Conservation (phyloP, 352 stramenopile genomes). For the Aphanomyces stellatus region DNA sequence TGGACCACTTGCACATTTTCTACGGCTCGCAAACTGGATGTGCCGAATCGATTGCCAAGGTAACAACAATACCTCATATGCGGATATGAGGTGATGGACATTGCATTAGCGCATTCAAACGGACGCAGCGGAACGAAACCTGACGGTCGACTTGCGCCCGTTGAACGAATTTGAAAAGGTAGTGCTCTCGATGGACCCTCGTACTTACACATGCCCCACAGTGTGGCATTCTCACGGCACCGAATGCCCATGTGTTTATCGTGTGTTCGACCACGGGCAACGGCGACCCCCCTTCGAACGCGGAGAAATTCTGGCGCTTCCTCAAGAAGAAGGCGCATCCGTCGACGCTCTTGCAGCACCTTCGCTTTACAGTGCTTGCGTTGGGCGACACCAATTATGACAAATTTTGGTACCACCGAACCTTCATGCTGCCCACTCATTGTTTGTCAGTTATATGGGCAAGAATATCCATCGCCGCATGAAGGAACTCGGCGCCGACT, state of each 20-base stretch:
- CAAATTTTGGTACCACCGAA: conserved; percentile 80
- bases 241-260: conserved; percentile 61
- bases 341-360: conserved; percentile 58
- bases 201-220: conserved; percentile 5
- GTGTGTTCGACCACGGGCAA: conserved; percentile 94
- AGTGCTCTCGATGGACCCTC: not conserved
- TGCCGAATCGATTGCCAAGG: conserved; percentile 77
- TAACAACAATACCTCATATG: conserved; percentile 19
- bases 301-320: conserved; percentile 87
- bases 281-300: conserved; percentile 92
- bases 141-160: conserved; percentile 40
- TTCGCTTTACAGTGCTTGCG: conserved; percentile 83
- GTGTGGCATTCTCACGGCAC: conserved; percentile 33
- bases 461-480: conserved; percentile 88
- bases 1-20: conserved; percentile 32
- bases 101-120: conserved; percentile 54
- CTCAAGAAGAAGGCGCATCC: conserved; percentile 83
- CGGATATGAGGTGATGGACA: not conserved
- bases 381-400: conserved; percentile 97
- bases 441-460: conserved; percentile 43
- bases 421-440: not conserved
- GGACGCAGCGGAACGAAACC: conserved; percentile 44
- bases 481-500: conserved; percentile 71
- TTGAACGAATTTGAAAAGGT: conserved; percentile 71
- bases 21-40: conserved; percentile 86